Evolutionary conservation across 2,329 filamentous ascomycete genomes (phyloP), one percentile per base, ranked within the genome.

Genomic region (Pseudopithomyces maydicus): DNA sequence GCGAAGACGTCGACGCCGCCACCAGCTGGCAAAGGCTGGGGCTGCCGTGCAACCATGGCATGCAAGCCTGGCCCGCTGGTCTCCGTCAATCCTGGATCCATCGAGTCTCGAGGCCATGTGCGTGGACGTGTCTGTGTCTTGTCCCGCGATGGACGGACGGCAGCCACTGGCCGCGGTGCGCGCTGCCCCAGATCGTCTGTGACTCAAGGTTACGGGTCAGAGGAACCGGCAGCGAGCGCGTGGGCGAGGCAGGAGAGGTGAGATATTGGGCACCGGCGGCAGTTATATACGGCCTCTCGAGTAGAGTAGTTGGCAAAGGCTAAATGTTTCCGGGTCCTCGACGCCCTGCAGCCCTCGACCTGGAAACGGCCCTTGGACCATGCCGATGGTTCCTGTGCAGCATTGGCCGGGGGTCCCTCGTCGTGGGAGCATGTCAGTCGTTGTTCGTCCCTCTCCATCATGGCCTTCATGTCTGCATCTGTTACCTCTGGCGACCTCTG

Each of bases 281-380:
- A 59, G 56, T 66, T 68, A 71, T 70, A 70, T 68, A 65, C 67
- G 43, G 55, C 58, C 66, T 68, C 60, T 68, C 64, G 63, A 68
- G 68, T 70, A 69, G 62, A 68, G 66, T 72, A 70, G 64, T 65
- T 66, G 53, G 26, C 56, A 65, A 63, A 67, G 69, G 69, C 73
- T 73, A 73, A 72, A 73, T 59, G 62, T 64, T 65, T 64, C 69
- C 66, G 64, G 58, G 64, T 62, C 60, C 58, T 64, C 66, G 61
- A 49, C 63, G 51, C 62, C 65, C 63, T 65, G 63, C 61, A 61
- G 57, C 57, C 59, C 59, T 64, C 62, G 58, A 67, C 67, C 68
- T 72, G 66, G 70, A 66, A 73, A 68, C 66, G 68, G 67, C 65
- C 63, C 70, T 70, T 58, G 63, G 59, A 68, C 58, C 56, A 71